Evolutionary conservation across 441 rosid species (phyloP).

Genomic region (Viola pubescens): DNA sequence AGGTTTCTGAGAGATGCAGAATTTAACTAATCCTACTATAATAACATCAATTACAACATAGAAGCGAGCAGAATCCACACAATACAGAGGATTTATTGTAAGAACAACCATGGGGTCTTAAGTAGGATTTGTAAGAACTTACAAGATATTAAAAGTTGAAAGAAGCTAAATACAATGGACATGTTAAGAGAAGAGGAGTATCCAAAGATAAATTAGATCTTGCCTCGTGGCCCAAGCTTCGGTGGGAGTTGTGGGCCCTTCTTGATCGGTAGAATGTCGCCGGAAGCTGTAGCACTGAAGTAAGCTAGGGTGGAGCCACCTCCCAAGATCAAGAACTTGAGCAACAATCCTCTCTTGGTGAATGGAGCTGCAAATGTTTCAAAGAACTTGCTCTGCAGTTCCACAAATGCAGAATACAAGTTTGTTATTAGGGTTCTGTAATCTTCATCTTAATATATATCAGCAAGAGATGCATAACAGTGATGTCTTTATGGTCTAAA

Average conservation of each 20-base stretch:
- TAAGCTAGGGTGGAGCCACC: constrained; percentile 76
- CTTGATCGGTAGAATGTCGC: constrained; percentile 76
- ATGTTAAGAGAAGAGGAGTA: constrained; percentile 8
- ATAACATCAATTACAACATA: no score
- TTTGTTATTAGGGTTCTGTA: no score
- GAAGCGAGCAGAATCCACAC: no score
- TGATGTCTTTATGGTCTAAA: background rate
- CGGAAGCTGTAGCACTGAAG: constrained; percentile 59
- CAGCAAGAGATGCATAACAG: background rate
- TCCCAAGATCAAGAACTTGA: constrained; percentile 86
- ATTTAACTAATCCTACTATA: no score
- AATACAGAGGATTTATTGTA: no score
- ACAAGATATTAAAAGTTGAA: constrained; percentile 13
- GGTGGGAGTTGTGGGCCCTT: constrained; percentile 91
- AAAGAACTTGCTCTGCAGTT: constrained; percentile 90
- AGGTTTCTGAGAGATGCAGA: no score
- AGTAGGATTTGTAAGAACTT: constrained; percentile 20
- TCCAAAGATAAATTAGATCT: constrained; percentile 39
- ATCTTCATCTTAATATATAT: background rate
- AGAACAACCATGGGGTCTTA: background rate
- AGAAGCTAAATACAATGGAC: constrained; percentile 24
- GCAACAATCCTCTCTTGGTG: constrained; percentile 89
- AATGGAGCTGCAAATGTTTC: constrained; percentile 93
- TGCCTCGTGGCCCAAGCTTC: constrained; percentile 82
- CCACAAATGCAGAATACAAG: constrained; percentile 6